These are phyloP conservation scores for Kwoniella newhampshirensis DNA, from an alignment of 768 basidiomycete genomes.

Conservation along the genomic window DNA sequence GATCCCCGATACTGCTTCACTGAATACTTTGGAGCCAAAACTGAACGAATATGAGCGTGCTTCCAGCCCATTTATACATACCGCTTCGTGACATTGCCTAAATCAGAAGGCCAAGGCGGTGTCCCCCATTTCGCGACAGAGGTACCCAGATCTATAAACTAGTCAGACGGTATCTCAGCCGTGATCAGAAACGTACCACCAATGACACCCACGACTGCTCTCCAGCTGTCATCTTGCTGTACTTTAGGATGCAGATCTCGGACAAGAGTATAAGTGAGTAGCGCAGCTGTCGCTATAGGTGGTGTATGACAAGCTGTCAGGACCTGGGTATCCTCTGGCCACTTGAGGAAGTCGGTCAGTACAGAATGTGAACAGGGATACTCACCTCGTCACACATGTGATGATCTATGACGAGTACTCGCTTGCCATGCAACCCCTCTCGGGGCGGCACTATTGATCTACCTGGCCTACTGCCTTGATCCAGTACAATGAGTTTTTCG, in stretches of 20 bases:
- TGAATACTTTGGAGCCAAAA: constrained; percentile 55
- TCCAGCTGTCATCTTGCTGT: constrained; percentile 51
- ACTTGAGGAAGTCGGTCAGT: constrained; percentile 30
- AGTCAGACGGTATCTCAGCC: constrained; percentile 6
- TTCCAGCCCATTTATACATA: constrained; percentile 3
- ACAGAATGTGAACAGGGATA: not conserved
- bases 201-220: constrained; percentile 56
- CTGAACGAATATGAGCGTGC: constrained; percentile 16
- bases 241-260: constrained; percentile 52
- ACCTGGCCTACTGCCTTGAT: constrained; percentile 58
- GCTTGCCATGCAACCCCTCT: constrained; percentile 18
- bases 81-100: constrained; percentile 51
- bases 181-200: constrained; percentile 52
- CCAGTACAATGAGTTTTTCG: constrained; percentile 55
- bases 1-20: constrained; percentile 56
- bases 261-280: constrained; percentile 57
- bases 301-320: constrained; percentile 55
- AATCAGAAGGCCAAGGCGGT: constrained; percentile 50
- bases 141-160: constrained; percentile 44
- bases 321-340: constrained; percentile 54
- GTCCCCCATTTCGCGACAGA: constrained; percentile 44
- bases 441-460: constrained; percentile 45
- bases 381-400: constrained; percentile 55
- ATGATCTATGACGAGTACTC: constrained; percentile 58
- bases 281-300: constrained; percentile 57